Evolutionary conservation across 1,284 basidiomycete species (phyloP), one percentile per base, ranked within the genome.

Genomic region (Irpex rosettiformis): DNA sequence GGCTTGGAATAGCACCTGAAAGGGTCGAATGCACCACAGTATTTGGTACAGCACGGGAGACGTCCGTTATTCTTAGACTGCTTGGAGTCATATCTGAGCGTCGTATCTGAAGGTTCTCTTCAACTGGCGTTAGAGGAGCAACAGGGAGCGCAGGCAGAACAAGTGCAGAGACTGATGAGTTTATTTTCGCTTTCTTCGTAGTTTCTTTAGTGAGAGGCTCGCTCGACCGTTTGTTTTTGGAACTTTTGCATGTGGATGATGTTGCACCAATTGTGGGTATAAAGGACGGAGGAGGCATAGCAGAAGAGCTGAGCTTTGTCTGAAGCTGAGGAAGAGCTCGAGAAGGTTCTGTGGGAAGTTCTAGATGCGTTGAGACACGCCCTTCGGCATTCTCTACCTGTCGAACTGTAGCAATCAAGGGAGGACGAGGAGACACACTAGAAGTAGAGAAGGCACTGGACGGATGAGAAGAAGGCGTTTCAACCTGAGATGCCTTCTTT

Each of bases 1-100:
- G 70, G 61, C 72, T 73, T 33, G 67, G 28, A 7, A 30, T 8
- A 21, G 22, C 21, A 24, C 4, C 25, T 53, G 43, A 27, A 54
- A 49, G 21, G 51, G 16, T 52, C 18, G 49, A 25, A 25, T 52
- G 24, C 18, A 25, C n/a, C 13, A 48, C 11, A 24, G 48, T 29
- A n/a, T 21, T 25, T 28, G 16, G 6, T 24, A 54, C 27, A 29
- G 48, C 3, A 37, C 37, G 49, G 21, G 45, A 48, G n/a, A n/a
- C n/a, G n/a, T n/a, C n/a, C n/a, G n/a, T n/a, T n/a, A n/a, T n/a
- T n/a, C n/a, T n/a, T n/a, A n/a, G n/a, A n/a, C n/a, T n/a, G n/a
- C n/a, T n/a, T n/a, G n/a, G n/a, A n/a, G n/a, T n/a, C n/a, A n/a
- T n/a, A n/a, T n/a, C n/a, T n/a, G n/a, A n/a, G n/a, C n/a, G n/a